Evolutionary conservation across 345 rosid genomes (phyloP).

Genomic region (Abelmoschus esculentus): DNA sequence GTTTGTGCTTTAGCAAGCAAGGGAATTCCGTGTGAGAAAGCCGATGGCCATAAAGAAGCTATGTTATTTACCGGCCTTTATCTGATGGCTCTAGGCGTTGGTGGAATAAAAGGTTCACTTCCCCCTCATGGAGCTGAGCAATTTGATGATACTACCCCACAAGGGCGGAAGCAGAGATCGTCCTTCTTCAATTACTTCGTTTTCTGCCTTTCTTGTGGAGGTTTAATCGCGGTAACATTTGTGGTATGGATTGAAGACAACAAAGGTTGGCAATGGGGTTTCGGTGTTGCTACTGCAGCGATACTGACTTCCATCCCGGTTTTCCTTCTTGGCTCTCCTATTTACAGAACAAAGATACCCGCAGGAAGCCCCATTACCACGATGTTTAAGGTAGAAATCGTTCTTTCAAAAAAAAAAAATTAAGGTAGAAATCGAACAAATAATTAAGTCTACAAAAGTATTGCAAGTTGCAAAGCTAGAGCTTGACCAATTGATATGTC

Average conservation of each 20-base stretch:
- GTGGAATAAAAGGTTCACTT: slow-evolving; percentile 84
- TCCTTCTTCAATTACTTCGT: slow-evolving; percentile 88
- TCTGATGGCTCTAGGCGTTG: slow-evolving; percentile 86
- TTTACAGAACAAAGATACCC: slow-evolving; percentile 69
- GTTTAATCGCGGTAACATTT: slow-evolving; percentile 74
- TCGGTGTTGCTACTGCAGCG: slow-evolving; percentile 59
- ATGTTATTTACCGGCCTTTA: slow-evolving; percentile 69
- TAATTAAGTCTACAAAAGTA: neutral
- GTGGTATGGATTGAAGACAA: slow-evolving; percentile 95
- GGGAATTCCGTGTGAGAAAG: slow-evolving; percentile 38
- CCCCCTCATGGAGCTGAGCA: slow-evolving; percentile 91
- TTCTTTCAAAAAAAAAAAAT: no score
- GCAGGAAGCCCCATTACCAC: slow-evolving; percentile 92
- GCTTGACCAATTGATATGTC: neutral
- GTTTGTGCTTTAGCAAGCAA: slow-evolving; percentile 31
- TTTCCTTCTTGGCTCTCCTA: slow-evolving; percentile 59
- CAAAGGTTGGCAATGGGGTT: slow-evolving; percentile 95
- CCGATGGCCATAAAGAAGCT: slow-evolving; percentile 55
- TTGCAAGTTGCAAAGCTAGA: neutral
- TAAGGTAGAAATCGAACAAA: slow-evolving; percentile 27
- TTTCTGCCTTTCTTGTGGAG: slow-evolving; percentile 74
- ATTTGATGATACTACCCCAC: slow-evolving; percentile 51
- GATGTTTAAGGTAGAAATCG: no score
- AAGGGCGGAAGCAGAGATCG: slow-evolving; percentile 79
- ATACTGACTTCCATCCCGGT: slow-evolving; percentile 56